Base-by-base conservation (phyloP, 495 filamentous ascomycete genomes). In the Penicillium paxilli region DNA sequence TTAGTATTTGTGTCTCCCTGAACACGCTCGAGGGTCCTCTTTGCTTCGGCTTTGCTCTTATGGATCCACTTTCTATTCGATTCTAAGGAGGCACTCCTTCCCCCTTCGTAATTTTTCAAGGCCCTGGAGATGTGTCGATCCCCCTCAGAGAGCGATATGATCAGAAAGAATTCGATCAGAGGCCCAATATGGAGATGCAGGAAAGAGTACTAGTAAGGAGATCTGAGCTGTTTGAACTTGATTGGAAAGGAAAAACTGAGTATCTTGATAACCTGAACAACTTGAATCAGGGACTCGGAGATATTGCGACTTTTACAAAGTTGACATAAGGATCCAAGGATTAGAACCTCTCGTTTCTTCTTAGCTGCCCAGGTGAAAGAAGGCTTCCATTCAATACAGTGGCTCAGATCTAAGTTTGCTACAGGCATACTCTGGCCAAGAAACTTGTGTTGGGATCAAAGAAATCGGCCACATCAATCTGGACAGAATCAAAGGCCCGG, bases 71-170 rank as follows among this genome's bases (percentile, higher is more conserved):
- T 42, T 21, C 21, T 23, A 3, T 20, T 9, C 40, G 23, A 10
- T 20, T 20, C 40, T 42, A 42, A 42, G 44, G 44, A 26, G 44
- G 44, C 17, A n/a, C n/a, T n/a, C n/a, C n/a, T 47, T 12, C 14
- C 28, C 46, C 46, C 21, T 49, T 22, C 17, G 9, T 28, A 32
- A 49, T 35, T 35, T 42, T 28, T 30, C 17, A 11, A 17, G 32
- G 20, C 19, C 16, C 48, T 11, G 33, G 35, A 41, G 25, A 51
- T 24, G 48, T 28, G 48, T 51, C 48, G 48, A 51, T 51, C 48
- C 23, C 33, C 17, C 48, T 51, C 28, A 35, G 46, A 11, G 10
- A 35, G 30, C 37, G 28, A 49, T 23, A 14, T 19, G 35, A 38
- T 38, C 35, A 38, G 17, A 6, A n/a, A n/a, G n/a, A n/a, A n/a